Evolutionary conservation across 768 basidiomycete genomes (phyloP).

Genomic region (Amanita phalloides): DNA sequence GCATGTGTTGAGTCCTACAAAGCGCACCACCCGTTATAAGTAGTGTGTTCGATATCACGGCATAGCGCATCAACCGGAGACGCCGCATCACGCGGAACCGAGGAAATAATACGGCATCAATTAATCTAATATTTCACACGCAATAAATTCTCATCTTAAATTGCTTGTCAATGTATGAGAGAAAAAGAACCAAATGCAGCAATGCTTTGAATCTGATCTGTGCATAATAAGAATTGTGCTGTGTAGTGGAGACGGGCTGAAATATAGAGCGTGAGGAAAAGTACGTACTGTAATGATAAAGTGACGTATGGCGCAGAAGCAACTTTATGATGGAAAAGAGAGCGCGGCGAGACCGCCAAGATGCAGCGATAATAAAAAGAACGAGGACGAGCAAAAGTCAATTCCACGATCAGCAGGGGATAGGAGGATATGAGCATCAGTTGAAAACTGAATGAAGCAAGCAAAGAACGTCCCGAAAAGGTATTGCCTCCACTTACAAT

Average conservation of each 20-base stretch:
- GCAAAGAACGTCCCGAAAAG: neutral
- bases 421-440: too few relatives aligned
- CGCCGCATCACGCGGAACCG: too few relatives aligned
- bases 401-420: neutral
- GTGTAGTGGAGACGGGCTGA: slow-evolving; percentile 1
- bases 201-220: slow-evolving; percentile 6
- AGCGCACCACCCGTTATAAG: neutral
- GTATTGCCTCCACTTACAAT: neutral
- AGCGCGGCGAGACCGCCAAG: slow-evolving; percentile 4
- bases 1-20: neutral
- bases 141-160: too few relatives aligned
- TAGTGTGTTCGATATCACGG: too few relatives aligned
- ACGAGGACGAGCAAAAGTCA: neutral
- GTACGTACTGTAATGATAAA: neutral
- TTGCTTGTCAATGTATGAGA: neutral
- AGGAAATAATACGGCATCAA: too few relatives aligned
- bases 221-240: slow-evolving; percentile 2
- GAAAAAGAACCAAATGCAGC: slow-evolving; percentile 3
- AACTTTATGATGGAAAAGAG: neutral
- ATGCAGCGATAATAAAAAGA: slow-evolving; percentile 8
- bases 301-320: neutral
- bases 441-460: neutral
- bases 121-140: too few relatives aligned
- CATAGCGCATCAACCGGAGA: too few relatives aligned
- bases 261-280: slow-evolving; percentile 3